Conservation (phyloP, 2,329 filamentous ascomycete species). For the Alternaria arbusti region DNA sequence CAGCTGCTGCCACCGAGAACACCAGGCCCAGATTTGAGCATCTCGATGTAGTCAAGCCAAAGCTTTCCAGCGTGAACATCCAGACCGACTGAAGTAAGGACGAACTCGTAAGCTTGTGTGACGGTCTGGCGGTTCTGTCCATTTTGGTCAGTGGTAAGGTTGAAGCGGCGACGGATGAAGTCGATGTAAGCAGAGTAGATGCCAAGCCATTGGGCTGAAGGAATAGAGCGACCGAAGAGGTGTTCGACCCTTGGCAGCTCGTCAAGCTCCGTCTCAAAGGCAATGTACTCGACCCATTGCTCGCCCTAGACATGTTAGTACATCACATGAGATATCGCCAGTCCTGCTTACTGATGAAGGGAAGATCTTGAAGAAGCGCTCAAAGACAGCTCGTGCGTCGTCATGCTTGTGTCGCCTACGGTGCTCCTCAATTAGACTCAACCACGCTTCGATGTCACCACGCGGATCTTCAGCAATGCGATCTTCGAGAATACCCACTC, state of each 20-base stretch:
- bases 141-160: constrained; percentile 78
- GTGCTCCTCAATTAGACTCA: constrained; percentile 84
- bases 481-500: constrained; percentile 82
- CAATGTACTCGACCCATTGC: constrained; percentile 86
- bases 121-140: constrained; percentile 81
- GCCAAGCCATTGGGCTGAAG: constrained; percentile 79
- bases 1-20: constrained; percentile 83
- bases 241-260: constrained; percentile 81
- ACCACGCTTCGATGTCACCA: constrained; percentile 91
- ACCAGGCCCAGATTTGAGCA: constrained; percentile 87
- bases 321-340: constrained; percentile 4
- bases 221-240: constrained; percentile 81
- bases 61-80: constrained; percentile 89
- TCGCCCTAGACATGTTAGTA: constrained; percentile 75
- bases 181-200: constrained; percentile 95
- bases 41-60: constrained; percentile 95
- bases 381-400: constrained; percentile 79
- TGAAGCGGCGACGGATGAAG: constrained; percentile 90
- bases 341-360: constrained; percentile 80
- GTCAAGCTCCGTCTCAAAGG: constrained; percentile 87
- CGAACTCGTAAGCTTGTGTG: constrained; percentile 88
- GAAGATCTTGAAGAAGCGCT: constrained; percentile 86
- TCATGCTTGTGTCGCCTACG: constrained; percentile 82
- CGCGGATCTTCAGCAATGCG: constrained; percentile 90
- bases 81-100: constrained; percentile 85